Evolutionary conservation across 2,329 filamentous ascomycete genomes (phyloP).

Genomic region (Sporothrix inflata): DNA sequence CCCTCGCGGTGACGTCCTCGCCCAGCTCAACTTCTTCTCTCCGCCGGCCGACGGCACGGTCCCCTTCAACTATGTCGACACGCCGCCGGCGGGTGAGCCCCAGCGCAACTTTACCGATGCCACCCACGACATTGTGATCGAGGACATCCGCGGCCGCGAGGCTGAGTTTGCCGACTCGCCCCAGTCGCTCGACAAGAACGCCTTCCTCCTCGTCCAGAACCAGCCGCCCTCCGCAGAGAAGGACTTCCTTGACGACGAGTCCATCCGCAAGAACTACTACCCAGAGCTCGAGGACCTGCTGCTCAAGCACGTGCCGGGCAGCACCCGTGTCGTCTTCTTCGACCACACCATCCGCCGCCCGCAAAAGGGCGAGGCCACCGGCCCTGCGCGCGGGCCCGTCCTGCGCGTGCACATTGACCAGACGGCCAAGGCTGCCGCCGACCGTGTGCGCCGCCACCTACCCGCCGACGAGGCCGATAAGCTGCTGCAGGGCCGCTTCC

Average conservation of each 20-base stretch:
- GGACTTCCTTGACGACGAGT: conserved; percentile 69
- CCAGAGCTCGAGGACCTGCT: conserved; percentile 78
- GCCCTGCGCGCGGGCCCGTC: conserved; percentile 63
- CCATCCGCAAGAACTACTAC: conserved; percentile 76
- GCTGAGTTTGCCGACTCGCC: conserved; percentile 34
- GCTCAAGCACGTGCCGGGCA: conserved; percentile 67
- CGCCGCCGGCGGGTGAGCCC: conserved; percentile 61
- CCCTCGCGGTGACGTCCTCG: conserved; percentile 63
- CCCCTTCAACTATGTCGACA: conserved; percentile 71
- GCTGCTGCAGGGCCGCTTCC: conserved; percentile 69
- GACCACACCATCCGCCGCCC: conserved; percentile 85
- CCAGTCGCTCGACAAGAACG: conserved; percentile 47
- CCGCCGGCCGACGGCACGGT: conserved; percentile 61
- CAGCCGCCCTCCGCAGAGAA: conserved; percentile 60
- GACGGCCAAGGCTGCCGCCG: conserved; percentile 65
- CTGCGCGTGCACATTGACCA: conserved; percentile 81
- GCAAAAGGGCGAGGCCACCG: conserved; percentile 52
- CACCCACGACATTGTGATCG: conserved; percentile 59
- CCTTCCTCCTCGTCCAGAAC: conserved; percentile 68
- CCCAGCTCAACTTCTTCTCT: conserved; percentile 67
- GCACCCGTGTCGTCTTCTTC: conserved; percentile 72
- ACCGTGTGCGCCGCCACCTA: conserved; percentile 70
- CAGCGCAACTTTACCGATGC: conserved; percentile 66
- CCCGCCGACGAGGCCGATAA: conserved; percentile 65
- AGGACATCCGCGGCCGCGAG: conserved; percentile 75